Evolutionary conservation across 805 yeast species (phyloP), one percentile per base, ranked within the genome.

Genomic region (Saccharomyces mikatae): DNA sequence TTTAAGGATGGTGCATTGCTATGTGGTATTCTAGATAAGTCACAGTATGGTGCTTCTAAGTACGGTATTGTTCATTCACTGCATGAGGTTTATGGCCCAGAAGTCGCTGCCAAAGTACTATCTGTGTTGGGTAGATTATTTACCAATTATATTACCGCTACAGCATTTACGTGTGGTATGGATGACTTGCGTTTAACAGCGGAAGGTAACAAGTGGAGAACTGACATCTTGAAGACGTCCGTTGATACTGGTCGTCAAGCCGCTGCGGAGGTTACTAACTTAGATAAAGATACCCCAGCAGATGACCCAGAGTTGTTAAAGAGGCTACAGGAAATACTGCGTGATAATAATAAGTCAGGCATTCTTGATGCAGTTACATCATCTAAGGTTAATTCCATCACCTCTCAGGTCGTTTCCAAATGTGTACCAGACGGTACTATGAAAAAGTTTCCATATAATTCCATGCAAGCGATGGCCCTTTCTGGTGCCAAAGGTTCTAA

Each of bases 401-500:
- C 98, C 0, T 86, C 97, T n/a, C 86, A 87, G 69, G 97, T 95
- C 67, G 98, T 92, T 44, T 77, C 91, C 53, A 83, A 82, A 71
- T 89, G 97, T 83, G 91, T 94, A 67, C 99, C 99, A 48, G 92
- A 76, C 44, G 98, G 98, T 67, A 89, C 97, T 1, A 87, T 89
- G 87, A 94, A 94, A 74, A 79, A 84, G 68, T 94, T 94, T 80
- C 99, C 99, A 13, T 79, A 85, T 74, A 94, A 94, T 74, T 83
- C 96, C 41, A 94, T 94, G 98, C 99, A 94, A 78, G 84, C 96
- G 41, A 94, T 94, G 99, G 98, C 99, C 2, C 76, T 94, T 48
- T 92, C 98, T 47, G 99, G 99, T 73, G 99, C 99, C 57, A 94
- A 94, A 75, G 99, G 99, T 69, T 94, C 99, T 28, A 89, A 88